Evolutionary conservation across 2,329 filamentous ascomycete genomes (phyloP).

Genomic region (Bipolaris gigantea): DNA sequence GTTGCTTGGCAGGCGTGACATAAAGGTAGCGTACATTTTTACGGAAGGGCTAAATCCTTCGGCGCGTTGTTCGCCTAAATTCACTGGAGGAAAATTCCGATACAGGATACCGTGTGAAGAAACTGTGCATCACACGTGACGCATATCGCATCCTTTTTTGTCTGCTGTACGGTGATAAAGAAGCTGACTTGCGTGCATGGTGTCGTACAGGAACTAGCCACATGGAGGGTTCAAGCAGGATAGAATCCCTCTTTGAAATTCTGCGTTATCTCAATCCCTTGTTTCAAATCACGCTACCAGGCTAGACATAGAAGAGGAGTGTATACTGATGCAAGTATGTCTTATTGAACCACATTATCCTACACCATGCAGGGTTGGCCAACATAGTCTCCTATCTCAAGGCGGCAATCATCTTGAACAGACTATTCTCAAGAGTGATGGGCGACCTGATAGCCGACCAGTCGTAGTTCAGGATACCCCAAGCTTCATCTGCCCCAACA

Average conservation of each 20-base stretch:
- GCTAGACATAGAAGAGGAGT: no score
- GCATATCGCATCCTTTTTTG: not conserved
- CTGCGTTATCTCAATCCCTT: not conserved
- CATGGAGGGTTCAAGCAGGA: not conserved
- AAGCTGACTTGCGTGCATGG: no score
- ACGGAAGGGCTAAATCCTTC: not conserved
- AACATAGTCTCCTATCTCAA: slow-evolving; percentile 8
- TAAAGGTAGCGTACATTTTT: not conserved
- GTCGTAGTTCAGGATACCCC: slow-evolving; percentile 37
- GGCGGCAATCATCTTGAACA: slow-evolving; percentile 38
- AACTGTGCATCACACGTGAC: no score
- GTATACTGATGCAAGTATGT: no score
- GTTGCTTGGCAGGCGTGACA: not conserved
- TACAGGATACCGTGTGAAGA: not conserved
- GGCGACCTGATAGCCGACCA: slow-evolving; percentile 33
- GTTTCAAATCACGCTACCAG: no score
- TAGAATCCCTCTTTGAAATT: not conserved
- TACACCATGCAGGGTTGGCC: no score
- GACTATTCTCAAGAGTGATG: slow-evolving; percentile 37
- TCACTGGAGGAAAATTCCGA: not conserved
- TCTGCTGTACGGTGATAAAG: not conserved
- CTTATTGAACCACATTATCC: no score
- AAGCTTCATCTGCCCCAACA: slow-evolving; percentile 34
- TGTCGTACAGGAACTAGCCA: not conserved
- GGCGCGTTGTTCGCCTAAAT: not conserved